Conservation (phyloP, 371 early-diverging fungal genomes). For the Gilbertella persicaria region DNA sequence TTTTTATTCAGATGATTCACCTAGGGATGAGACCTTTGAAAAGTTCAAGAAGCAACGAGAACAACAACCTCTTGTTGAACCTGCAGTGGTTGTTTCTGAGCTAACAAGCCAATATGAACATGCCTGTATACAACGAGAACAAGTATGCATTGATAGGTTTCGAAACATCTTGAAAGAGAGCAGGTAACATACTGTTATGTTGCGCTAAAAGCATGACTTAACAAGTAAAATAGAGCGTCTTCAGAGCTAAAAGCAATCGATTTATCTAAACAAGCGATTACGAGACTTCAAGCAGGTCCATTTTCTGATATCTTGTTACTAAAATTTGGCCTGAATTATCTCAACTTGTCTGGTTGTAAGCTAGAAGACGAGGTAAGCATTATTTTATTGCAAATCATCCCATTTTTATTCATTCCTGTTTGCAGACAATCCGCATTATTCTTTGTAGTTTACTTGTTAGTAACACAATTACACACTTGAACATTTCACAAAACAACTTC, state of each 20-base stretch:
- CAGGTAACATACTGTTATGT: slow-evolving; percentile 17
- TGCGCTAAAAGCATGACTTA: not conserved
- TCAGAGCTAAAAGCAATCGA: slow-evolving; percentile 15
- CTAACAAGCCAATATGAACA: slow-evolving; percentile 40
- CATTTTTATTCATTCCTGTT: too few relatives aligned
- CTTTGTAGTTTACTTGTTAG: slow-evolving; percentile 42
- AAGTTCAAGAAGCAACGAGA: slow-evolving; percentile 10
- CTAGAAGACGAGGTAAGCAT: slow-evolving; percentile 37
- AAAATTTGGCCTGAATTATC: slow-evolving; percentile 24
- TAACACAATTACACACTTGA: slow-evolving; percentile 29
- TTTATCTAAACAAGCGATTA: slow-evolving; percentile 20
- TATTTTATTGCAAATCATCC: not conserved
- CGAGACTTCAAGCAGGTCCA: slow-evolving; percentile 20
- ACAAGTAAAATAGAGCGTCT: slow-evolving; percentile 1
- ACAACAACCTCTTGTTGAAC: not conserved
- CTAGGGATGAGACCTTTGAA: slow-evolving; percentile 22
- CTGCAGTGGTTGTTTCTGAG: slow-evolving; percentile 4
- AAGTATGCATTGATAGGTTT: slow-evolving; percentile 31
- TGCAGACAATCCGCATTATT: slow-evolving; percentile 42
- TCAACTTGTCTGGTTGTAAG: slow-evolving; percentile 39
- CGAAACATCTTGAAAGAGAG: slow-evolving; percentile 24
- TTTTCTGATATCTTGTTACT: slow-evolving; percentile 30
- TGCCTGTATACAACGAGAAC: slow-evolving; percentile 45
- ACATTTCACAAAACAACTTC: slow-evolving; percentile 35
- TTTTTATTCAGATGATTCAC: slow-evolving; percentile 23